Conservation (phyloP, 495 filamentous ascomycete genomes). For the Aspergillus steynii region DNA sequence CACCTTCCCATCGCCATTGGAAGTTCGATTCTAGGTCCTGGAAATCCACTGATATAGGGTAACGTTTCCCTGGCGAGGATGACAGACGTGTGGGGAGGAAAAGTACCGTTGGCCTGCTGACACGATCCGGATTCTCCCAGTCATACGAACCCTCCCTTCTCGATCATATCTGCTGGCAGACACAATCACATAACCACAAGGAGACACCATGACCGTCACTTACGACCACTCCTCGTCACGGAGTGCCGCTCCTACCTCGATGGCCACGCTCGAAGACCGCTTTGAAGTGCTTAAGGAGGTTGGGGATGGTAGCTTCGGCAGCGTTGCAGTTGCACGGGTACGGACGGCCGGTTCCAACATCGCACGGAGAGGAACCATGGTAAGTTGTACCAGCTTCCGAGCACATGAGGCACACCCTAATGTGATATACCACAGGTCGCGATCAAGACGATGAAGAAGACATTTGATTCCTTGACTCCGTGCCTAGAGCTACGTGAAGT, state of each 20-base stretch:
- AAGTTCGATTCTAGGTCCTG: conserved; percentile 19
- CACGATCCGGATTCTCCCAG: conserved; percentile 5
- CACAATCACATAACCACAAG: conserved; percentile 20
- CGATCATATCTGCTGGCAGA: conserved; percentile 48
- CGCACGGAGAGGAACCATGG: conserved; percentile 88
- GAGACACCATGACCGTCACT: conserved; percentile 64
- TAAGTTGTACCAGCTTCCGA: conserved; percentile 49
- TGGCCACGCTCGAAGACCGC: conserved; percentile 70
- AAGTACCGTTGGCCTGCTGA: conserved; percentile 7
- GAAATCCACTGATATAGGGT: conserved; percentile 14
- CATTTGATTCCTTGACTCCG: conserved; percentile 85
- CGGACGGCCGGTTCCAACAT: conserved; percentile 85
- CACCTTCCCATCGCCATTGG: conserved; percentile 16
- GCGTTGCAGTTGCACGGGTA: conserved; percentile 87
- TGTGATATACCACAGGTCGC: conserved; percentile 66
- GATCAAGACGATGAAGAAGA: conserved; percentile 99
- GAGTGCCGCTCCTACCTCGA: conserved; percentile 50
- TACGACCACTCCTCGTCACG: conserved; percentile 60
- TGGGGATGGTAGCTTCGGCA: conserved; percentile 98
- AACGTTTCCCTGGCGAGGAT: not conserved
- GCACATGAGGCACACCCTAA: conserved; percentile 5
- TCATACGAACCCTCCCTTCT: conserved; percentile 25
- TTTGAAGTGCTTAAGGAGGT: conserved; percentile 98
- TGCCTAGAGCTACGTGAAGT: conserved; percentile 95
- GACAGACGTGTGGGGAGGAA: not conserved